Conservation (phyloP, 1,284 basidiomycete genomes). For the Tylopilus orsonianus region DNA sequence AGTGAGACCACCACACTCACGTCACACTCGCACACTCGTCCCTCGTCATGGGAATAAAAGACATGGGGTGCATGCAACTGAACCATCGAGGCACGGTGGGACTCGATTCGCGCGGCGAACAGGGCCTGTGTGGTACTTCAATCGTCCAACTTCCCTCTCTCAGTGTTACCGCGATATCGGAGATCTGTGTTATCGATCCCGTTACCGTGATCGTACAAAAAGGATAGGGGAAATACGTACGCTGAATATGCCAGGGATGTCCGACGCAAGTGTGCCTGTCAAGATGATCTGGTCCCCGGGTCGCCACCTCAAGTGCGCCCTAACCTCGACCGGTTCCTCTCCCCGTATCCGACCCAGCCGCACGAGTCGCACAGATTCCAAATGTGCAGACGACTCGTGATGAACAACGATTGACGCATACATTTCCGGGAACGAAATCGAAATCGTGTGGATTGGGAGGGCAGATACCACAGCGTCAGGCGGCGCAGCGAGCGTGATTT, state of each 20-base stretch:
- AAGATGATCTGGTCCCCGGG: conserved; percentile 53
- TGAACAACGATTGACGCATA: conserved; percentile 46
- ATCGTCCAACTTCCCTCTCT: conserved; percentile 63
- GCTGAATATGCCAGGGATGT: conserved; percentile 46
- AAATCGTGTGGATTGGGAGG: conserved; percentile 59
- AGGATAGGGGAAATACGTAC: conserved; percentile 33
- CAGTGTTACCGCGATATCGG: conserved; percentile 50
- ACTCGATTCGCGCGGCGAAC: conserved; percentile 35
- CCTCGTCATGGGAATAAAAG: conserved; percentile 52
- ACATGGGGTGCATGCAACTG: conserved; percentile 46
- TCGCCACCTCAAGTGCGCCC: conserved; percentile 55
- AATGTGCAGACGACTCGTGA: conserved; percentile 35
- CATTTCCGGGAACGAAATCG: conserved; percentile 53
- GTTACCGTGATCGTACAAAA: background rate
- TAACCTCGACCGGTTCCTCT: conserved; percentile 23
- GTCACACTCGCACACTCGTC: conserved; percentile 47
- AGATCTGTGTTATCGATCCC: conserved; percentile 41
- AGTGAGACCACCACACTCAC: conserved; percentile 42
- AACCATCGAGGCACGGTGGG: conserved; percentile 51
- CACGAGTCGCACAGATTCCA: conserved; percentile 22
- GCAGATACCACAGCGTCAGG: conserved; percentile 44
- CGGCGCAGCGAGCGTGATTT: conserved; percentile 61
- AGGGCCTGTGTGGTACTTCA: conserved; percentile 53
- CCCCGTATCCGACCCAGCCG: conserved; percentile 19
- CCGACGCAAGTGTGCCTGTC: conserved; percentile 52